Base-by-base conservation (phyloP, 495 filamentous ascomycete species). In the Lentithecium fluviatile region DNA sequence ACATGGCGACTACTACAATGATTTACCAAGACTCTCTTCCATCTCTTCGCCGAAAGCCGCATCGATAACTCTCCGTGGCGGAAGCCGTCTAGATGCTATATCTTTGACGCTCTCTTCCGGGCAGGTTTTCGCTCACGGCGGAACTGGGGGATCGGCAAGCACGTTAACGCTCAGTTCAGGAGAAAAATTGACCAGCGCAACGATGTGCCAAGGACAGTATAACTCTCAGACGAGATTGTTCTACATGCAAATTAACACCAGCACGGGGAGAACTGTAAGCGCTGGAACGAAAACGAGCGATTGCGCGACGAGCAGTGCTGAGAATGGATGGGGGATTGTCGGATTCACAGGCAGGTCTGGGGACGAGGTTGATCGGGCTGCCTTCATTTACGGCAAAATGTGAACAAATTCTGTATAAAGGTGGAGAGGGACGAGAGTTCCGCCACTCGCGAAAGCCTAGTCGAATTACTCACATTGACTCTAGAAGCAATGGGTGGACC, bases 291-390 rank as follows among this genome's bases (percentile, higher is more conserved):
- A 59, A 20, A 85, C 83, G 3, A 65, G 56, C 1, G 76, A 79
- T 58, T 87, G 83, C 65, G 61, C 69, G 12, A 76, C 73, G 0
- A 80, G 77, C 40, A 68, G 65, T 23, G 79, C 82, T 15, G 80
- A 80, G 42, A 56, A 47, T n/a, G 82, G 81, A 1, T 85, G 78
- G 77, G 76, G 73, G 20, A 79, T 85, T 69, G 78, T 81, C 11
- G 83, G 83, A 5, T 84, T 81, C 56, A 70, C 79, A 55, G 82
- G 83, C n/a, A 76, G 80, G 63, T 71, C 58, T 64, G 84, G 82
- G 1, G 78, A 82, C 60, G 82, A 85, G 71, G 62, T 88, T 45
- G 83, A 86, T 70, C 77, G 79, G 66, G 59, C 86, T 38, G 83
- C 75, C 6, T 80, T 87, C 66, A 71, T 85, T 38, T 86, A 76